Conservation (phyloP, 768 basidiomycete species). For the Pleurotus ostreatus region DNA sequence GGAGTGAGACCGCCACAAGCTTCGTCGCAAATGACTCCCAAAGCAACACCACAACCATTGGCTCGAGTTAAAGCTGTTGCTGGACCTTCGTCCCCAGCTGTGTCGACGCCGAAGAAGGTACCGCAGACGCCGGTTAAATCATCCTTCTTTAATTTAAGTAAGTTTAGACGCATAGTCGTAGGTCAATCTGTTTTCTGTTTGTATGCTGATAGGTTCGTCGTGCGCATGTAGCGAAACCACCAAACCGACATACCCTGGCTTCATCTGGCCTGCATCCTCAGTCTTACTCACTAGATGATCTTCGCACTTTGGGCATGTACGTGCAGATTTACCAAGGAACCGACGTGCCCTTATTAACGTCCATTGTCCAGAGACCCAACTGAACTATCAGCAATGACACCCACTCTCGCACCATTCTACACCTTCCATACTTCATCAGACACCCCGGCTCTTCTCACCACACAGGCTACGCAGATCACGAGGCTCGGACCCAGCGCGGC, state of each 20-base stretch:
- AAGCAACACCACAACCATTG: slow-evolving; percentile 10
- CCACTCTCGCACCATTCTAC: slow-evolving; percentile 53
- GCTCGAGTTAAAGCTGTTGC: not conserved
- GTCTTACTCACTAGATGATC: slow-evolving; percentile 34
- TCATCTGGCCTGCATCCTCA: slow-evolving; percentile 52
- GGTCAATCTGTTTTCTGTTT: not conserved
- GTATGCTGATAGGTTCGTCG: not conserved
- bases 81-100: not conserved
- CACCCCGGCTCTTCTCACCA: slow-evolving; percentile 14
- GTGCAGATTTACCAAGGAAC: slow-evolving; percentile 14
- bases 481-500: slow-evolving; percentile 51
- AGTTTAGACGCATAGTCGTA: slow-evolving; percentile 12
- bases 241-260: slow-evolving; percentile 38
- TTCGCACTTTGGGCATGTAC: slow-evolving; percentile 52
- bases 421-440: slow-evolving; percentile 46
- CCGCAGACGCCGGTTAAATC: slow-evolving; percentile 11
- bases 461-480: slow-evolving; percentile 14
- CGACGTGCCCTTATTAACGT: slow-evolving; percentile 1
- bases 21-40: slow-evolving; percentile 7
- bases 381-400: slow-evolving; percentile 54
- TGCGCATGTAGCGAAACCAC: slow-evolving; percentile 21
- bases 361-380: slow-evolving; percentile 29
- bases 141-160: slow-evolving; percentile 44
- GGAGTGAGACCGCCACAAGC: slow-evolving; percentile 34
- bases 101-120: not conserved